phyloP scores from a whole-genome alignment of 225 moss, liverwort and hornwort genomes.

The Neckera pumila region DNA sequence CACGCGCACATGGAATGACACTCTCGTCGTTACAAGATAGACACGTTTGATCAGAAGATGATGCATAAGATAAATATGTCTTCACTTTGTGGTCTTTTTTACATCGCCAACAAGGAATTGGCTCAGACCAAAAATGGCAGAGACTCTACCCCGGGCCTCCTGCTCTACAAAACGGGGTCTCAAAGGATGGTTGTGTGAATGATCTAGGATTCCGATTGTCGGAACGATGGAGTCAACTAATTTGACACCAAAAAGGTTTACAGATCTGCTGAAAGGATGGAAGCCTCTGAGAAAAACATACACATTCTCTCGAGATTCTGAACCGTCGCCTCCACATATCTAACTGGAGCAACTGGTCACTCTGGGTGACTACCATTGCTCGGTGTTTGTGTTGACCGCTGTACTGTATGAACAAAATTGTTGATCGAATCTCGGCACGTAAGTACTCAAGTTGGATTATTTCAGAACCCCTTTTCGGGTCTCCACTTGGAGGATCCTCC shows the following conservation, averaged over 20 bases:
- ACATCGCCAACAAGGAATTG: neutral
- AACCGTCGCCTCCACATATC: neutral
- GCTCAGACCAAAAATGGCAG: neutral
- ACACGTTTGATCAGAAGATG: neutral
- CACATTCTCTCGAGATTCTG: neutral
- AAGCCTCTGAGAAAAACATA: neutral
- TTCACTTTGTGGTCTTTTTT: neutral
- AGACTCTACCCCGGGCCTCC: neutral
- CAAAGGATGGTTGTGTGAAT: neutral
- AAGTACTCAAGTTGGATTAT: no score
- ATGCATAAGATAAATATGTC: neutral
- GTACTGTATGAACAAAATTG: neutral
- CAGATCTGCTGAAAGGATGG: neutral
- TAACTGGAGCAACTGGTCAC: neutral
- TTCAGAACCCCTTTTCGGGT: neutral
- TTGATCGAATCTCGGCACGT: neutral
- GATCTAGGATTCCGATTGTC: neutral
- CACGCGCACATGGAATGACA: neutral
- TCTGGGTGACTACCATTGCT: neutral
- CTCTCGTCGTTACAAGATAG: neutral
- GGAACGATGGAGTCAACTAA: neutral
- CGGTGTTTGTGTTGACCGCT: neutral
- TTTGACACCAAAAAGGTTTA: neutral
- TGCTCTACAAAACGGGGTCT: neutral
- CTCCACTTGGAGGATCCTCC: slow-evolving; percentile 31